phyloP scores from a whole-genome alignment of 345 rosid genomes.

The Lumnitzera racemosa region DNA sequence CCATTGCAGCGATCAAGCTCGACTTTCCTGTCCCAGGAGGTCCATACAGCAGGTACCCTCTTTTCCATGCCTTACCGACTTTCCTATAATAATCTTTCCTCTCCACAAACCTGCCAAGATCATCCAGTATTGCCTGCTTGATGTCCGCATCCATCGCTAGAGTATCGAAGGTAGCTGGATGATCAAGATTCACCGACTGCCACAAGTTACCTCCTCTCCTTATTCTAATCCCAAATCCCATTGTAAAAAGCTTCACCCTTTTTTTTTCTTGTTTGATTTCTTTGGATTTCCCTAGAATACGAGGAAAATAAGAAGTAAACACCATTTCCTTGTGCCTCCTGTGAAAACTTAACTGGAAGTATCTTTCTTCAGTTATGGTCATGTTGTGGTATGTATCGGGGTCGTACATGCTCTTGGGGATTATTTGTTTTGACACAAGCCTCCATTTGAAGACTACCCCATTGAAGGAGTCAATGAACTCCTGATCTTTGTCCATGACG shows the following conservation, averaged over 20 bases:
- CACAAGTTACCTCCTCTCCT: conserved; percentile 33
- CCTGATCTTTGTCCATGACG: conserved; percentile 44
- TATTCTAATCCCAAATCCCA: conserved; percentile 20
- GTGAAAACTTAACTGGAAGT: conserved; percentile 44
- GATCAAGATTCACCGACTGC: conserved; percentile 50
- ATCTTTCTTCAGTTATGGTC: conserved; percentile 27
- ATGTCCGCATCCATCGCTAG: conserved; percentile 13
- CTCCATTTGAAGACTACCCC: conserved; percentile 47
- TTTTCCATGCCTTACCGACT: conserved; percentile 17
- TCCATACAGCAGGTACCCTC: conserved; percentile 14
- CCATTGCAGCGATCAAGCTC: conserved; percentile 18
- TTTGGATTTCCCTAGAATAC: conserved; percentile 33
- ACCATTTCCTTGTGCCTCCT: conserved; percentile 47
- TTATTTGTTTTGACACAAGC: conserved; percentile 15
- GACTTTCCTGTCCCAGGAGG: conserved; percentile 19
- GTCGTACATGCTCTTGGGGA: conserved; percentile 19
- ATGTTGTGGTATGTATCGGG: conserved; percentile 12
- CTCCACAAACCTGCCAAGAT: conserved; percentile 7
- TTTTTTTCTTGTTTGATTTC: conserved; percentile 32
- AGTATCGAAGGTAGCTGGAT: conserved; percentile 13
- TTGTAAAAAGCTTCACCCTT: conserved; percentile 48
- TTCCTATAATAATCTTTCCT: conserved; percentile 14
- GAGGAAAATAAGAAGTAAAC: conserved; percentile 38
- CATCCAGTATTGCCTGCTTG: conserved; percentile 7
- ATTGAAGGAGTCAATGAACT: conserved; percentile 36